These are phyloP conservation scores for Casuarina equisetifolia DNA, from an alignment of 306 rosid genomes.

Conservation along the genomic window DNA sequence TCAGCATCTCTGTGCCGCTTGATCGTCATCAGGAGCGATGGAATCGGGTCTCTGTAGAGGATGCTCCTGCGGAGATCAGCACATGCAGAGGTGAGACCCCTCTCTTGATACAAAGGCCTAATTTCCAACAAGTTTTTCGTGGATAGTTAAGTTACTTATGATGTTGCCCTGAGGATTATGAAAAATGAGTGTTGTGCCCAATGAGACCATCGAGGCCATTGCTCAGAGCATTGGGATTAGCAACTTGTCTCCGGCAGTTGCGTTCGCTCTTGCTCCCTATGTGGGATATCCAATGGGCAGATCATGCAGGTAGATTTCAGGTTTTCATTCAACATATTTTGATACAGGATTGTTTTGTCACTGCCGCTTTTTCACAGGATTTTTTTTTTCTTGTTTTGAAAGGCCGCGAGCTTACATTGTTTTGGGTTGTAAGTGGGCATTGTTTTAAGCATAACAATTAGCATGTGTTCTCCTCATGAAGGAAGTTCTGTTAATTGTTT, in stretches of 20 bases:
- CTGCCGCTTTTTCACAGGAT: neutral
- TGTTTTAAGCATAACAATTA: neutral
- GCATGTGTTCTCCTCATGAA: neutral
- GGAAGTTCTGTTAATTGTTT: neutral
- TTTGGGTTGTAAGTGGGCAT: neutral
- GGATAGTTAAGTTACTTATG: neutral
- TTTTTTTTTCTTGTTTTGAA: neutral
- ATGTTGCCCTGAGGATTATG: neutral
- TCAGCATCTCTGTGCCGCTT: too few relatives aligned
- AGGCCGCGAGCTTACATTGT: neutral
- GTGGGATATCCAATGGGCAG: conserved; percentile 87
- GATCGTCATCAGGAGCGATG: too few relatives aligned
- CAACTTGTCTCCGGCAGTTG: conserved; percentile 74
- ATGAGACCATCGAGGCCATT: conserved; percentile 83
- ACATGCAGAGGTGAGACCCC: too few relatives aligned
- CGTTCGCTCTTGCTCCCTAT: conserved; percentile 80
- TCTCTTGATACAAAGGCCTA: too few relatives aligned
- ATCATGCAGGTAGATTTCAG: conserved; percentile 72
- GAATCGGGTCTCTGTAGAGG: too few relatives aligned
- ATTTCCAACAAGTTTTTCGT: neutral
- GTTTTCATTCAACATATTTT: neutral
- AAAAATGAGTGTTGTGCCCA: conserved; percentile 67
- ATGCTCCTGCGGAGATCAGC: too few relatives aligned
- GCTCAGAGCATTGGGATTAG: conserved; percentile 85
- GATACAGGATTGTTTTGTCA: neutral